phyloP scores from a whole-genome alignment of 306 rosid genomes.

The Potentilla sterilis region DNA sequence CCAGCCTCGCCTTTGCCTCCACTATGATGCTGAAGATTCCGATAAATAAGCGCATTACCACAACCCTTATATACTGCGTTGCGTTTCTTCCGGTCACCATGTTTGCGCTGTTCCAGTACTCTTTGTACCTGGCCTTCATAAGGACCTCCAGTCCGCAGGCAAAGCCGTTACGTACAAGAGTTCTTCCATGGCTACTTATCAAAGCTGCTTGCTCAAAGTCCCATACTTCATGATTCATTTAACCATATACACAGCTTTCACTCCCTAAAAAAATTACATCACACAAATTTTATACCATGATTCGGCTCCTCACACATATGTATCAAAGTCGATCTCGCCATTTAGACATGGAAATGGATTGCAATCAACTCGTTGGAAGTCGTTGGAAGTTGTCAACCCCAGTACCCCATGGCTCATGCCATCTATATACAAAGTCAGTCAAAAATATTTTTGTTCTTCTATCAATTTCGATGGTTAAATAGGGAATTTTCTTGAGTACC shows the following conservation, averaged over 20 bases:
- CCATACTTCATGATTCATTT: background rate
- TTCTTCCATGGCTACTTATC: slow-evolving; percentile 7
- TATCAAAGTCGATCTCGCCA: too few species aligned
- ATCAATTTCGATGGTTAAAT: too few species aligned
- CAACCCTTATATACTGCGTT: slow-evolving; percentile 16
- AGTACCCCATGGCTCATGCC: too few species aligned
- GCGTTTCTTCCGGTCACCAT: slow-evolving; percentile 32
- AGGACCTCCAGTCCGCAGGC: background rate
- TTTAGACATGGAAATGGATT: too few species aligned
- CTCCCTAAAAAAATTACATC: background rate
- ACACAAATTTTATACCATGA: too few species aligned
- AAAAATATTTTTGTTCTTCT: too few species aligned
- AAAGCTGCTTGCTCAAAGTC: background rate
- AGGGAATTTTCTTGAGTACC: too few species aligned
- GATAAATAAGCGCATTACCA: slow-evolving; percentile 16
- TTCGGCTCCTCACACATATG: too few species aligned
- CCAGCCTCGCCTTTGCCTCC: slow-evolving; percentile 37
- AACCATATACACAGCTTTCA: background rate
- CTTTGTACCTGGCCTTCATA: background rate
- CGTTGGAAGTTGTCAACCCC: too few species aligned
- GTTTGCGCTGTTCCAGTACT: slow-evolving; percentile 27
- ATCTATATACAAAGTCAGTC: too few species aligned
- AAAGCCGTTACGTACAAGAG: background rate
- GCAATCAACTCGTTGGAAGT: too few species aligned
- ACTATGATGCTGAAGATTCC: slow-evolving; percentile 22